Evolutionary conservation across 129 eudicot species (phyloP).

Genomic region (Centella asiatica): DNA sequence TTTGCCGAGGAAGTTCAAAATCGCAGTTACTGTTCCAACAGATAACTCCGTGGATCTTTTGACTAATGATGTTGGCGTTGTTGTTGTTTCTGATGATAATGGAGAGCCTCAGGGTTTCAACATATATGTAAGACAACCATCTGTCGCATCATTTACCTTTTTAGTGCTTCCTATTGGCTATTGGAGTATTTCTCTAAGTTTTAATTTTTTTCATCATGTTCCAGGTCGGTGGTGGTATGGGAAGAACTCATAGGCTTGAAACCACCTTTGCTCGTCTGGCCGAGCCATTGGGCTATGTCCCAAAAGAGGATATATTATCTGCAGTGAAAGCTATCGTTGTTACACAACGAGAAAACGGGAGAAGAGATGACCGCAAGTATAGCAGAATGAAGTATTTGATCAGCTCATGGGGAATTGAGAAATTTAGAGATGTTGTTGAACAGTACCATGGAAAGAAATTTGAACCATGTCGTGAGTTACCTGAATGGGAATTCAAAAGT

Average conservation of each 20-base stretch:
- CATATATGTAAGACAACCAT: constrained; percentile 51
- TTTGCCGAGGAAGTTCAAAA: constrained; percentile 91
- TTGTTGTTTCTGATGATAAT: constrained; percentile 75
- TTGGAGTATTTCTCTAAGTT: neutral
- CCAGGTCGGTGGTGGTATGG: constrained; percentile 99
- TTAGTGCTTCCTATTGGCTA: constrained; percentile 6
- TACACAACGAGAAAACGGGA: constrained; percentile 92
- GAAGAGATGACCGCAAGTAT: constrained; percentile 93
- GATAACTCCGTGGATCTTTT: constrained; percentile 93
- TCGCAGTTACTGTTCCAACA: constrained; percentile 90
- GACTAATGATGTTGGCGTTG: constrained; percentile 95
- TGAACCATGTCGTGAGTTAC: constrained; percentile 70
- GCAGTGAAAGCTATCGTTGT: constrained; percentile 97
- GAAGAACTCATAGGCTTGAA: constrained; percentile 89
- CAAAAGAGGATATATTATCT: constrained; percentile 91
- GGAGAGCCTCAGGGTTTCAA: constrained; percentile 96
- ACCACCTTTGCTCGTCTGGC: constrained; percentile 88
- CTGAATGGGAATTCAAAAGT: constrained; percentile 97
- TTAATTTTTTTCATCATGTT: constrained; percentile 3
- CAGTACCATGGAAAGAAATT: constrained; percentile 81
- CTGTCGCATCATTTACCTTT: neutral
- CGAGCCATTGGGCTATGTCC: constrained; percentile 92
- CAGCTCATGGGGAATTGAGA: constrained; percentile 96
- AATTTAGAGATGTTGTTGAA: constrained; percentile 78
- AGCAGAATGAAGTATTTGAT: constrained; percentile 93